phyloP scores from a whole-genome alignment of 345 rosid species.

The Eucalyptus leucophloia region DNA sequence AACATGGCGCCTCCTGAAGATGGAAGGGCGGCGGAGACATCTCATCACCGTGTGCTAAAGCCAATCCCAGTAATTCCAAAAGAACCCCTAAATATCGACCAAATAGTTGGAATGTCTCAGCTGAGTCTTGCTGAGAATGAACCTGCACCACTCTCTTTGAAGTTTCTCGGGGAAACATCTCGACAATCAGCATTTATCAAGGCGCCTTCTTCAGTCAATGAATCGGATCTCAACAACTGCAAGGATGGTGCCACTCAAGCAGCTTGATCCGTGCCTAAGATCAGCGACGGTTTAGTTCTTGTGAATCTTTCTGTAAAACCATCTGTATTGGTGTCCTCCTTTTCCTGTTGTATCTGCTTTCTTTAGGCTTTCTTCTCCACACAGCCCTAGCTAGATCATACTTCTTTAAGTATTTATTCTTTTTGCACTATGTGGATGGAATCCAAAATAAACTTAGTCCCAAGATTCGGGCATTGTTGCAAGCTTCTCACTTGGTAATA shows the following conservation, averaged over 20 bases:
- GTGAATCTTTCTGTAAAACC: not conserved
- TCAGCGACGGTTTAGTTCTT: not conserved
- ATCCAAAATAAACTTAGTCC: not conserved
- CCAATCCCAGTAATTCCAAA: conserved; percentile 56
- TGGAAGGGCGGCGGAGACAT: conserved; percentile 11
- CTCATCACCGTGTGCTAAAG: conserved; percentile 50
- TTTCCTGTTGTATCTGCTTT: not conserved
- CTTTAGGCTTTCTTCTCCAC: not conserved
- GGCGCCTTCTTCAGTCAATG: conserved; percentile 35
- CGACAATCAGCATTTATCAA: conserved; percentile 78
- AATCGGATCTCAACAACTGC: conserved; percentile 20
- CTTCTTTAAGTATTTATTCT: not conserved
- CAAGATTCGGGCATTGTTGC: not conserved
- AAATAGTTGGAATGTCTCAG: conserved; percentile 71
- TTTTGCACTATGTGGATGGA: not conserved
- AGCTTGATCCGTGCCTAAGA: conserved; percentile 6
- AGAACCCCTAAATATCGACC: conserved; percentile 59
- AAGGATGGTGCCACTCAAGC: conserved; percentile 47
- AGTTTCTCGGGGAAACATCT: conserved; percentile 51
- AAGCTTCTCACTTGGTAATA: not conserved
- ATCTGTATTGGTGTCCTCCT: not conserved
- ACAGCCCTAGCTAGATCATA: not conserved
- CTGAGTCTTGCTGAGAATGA: conserved; percentile 54
- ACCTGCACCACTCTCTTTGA: conserved; percentile 44
- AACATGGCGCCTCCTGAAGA: conserved; percentile 15